Evolutionary conservation across 2,329 filamentous ascomycete genomes (phyloP).

Genomic region (Nannizzia gypsea): DNA sequence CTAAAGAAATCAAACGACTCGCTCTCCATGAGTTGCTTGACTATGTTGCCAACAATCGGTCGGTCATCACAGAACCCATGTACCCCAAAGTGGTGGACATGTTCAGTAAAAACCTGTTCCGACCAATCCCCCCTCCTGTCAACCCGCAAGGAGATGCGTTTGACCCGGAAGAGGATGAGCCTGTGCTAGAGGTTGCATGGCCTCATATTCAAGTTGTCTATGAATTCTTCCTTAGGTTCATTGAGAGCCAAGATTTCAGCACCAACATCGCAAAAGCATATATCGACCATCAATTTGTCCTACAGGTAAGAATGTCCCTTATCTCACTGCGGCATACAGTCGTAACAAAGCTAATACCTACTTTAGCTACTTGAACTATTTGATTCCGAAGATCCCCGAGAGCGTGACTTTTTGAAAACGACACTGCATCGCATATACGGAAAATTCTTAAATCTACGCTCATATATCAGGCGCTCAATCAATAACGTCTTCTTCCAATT

Average conservation of each 20-base stretch:
- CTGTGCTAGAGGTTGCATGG: slow-evolving; percentile 95
- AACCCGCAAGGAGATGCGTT: slow-evolving; percentile 97
- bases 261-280: slow-evolving; percentile 98
- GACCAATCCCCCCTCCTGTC: slow-evolving; percentile 90
- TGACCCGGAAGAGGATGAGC: slow-evolving; percentile 96
- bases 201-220: slow-evolving; percentile 99
- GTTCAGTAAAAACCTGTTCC: slow-evolving; percentile 98
- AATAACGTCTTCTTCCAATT: slow-evolving; percentile 99
- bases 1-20: slow-evolving; percentile 96
- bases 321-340: slow-evolving; percentile 10
- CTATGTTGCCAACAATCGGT: slow-evolving; percentile 96
- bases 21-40: slow-evolving; percentile 92
- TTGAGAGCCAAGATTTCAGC: slow-evolving; percentile 99
- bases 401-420: slow-evolving; percentile 95
- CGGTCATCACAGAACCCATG: slow-evolving; percentile 98
- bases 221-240: slow-evolving; percentile 97
- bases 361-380: slow-evolving; percentile 80
- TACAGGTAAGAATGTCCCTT: slow-evolving; percentile 47
- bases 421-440: slow-evolving; percentile 96
- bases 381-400: slow-evolving; percentile 92
- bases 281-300: slow-evolving; percentile 95
- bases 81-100: slow-evolving; percentile 97
- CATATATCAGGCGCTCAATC: slow-evolving; percentile 94
- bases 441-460: slow-evolving; percentile 94
- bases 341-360: slow-evolving; percentile 1